Percentiles rank a stretch among this genome's conserved stretches.
These are phyloP conservation scores for Corymbia citriodora DNA, from an alignment of 441 rosid species.

Conservation along the genomic window DNA sequence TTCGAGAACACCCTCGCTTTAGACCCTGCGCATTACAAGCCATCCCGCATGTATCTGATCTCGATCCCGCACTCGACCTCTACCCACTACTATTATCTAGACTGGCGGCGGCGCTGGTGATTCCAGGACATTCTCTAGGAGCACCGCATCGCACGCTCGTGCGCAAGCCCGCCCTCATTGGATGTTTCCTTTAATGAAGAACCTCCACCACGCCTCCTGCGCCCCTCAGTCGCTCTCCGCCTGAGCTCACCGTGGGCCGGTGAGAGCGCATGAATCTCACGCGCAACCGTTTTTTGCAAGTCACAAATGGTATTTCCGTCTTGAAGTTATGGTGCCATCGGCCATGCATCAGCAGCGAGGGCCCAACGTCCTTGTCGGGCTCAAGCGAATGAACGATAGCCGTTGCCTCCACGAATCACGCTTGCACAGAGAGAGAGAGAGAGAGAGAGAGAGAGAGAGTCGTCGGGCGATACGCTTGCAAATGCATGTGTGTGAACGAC, in stretches of 20 bases:
- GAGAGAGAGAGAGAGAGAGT: not conserved
- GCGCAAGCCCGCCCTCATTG: not conserved
- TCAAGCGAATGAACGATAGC: not conserved
- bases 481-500: not conserved
- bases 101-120: not conserved
- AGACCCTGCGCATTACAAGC: no score
- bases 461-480: not conserved
- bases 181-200: not conserved
- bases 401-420: fast-evolving
- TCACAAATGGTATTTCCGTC: fast-evolving
- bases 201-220: not conserved
- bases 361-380: not conserved
- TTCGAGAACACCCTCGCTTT: no score
- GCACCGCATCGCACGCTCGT: not conserved
- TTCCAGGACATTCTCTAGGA: not conserved
- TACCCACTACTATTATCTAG: not conserved
- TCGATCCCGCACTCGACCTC: not conserved
- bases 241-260: not conserved
- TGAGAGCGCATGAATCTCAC: not conserved
- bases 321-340: not conserved
- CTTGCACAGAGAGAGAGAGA: not conserved
- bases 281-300: not conserved
- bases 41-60: not conserved
- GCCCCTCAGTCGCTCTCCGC: not conserved
- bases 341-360: not conserved